Percentiles rank a stretch among this genome's conserved stretches.
phyloP scores from a whole-genome alignment of 331 rosid species.

The Quercus lobata region DNA sequence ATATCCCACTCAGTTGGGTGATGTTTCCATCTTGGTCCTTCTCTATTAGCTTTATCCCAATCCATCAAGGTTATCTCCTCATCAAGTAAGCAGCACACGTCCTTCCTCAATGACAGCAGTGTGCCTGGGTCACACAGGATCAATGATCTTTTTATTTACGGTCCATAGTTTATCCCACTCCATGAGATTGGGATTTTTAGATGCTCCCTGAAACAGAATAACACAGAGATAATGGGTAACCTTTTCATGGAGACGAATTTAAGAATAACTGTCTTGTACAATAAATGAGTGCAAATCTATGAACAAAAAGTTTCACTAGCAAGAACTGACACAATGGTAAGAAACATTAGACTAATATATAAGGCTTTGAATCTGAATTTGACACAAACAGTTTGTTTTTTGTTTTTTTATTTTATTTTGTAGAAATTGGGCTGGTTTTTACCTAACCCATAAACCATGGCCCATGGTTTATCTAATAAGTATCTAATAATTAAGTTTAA shows the following conservation, averaged over 20 bases:
- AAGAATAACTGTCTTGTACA: background rate
- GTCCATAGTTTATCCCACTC: slow-evolving; percentile 99
- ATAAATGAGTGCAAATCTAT: background rate
- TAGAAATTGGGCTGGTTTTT: too few relatives aligned
- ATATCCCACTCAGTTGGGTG: slow-evolving; percentile 62
- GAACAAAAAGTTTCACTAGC: background rate
- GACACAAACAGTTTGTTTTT: background rate
- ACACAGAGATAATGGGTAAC: slow-evolving; percentile 9
- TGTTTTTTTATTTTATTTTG: too few relatives aligned
- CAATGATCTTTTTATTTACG: slow-evolving; percentile 88
- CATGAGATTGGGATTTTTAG: slow-evolving; percentile 92
- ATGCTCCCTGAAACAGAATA: slow-evolving; percentile 66
- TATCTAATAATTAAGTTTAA: too few relatives aligned
- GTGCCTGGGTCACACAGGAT: slow-evolving; percentile 95
- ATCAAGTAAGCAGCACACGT: slow-evolving; percentile 61
- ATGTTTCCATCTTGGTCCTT: slow-evolving; percentile 68
- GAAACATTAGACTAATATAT: background rate
- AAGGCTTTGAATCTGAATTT: background rate
- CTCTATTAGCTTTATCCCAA: slow-evolving; percentile 81
- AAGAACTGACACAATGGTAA: background rate
- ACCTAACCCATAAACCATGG: too few relatives aligned
- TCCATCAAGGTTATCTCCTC: slow-evolving; percentile 94
- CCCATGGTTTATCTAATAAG: too few relatives aligned
- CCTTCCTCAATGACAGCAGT: slow-evolving; percentile 69
- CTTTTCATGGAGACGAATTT: background rate